Evolutionary conservation across 345 rosid species (phyloP).

Genomic region (Citropsis articulata): DNA sequence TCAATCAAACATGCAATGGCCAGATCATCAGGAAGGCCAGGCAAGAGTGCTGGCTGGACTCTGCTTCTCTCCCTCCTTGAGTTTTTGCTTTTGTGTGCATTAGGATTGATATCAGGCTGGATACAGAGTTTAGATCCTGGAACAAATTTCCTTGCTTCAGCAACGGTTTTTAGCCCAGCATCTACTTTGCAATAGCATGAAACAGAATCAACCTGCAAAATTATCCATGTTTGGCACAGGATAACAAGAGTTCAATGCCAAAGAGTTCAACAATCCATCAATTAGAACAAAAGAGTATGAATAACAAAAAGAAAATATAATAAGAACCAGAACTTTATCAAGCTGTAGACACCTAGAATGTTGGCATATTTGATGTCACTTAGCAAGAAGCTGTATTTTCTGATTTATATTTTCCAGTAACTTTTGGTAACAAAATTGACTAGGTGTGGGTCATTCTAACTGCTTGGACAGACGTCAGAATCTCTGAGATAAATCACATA

Average conservation of each 20-base stretch:
- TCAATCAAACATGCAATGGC: constrained; percentile 87
- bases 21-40: constrained; percentile 96
- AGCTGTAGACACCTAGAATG: too few relatives aligned
- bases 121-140: constrained; percentile 95
- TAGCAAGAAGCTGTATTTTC: too few relatives aligned
- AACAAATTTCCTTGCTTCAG: constrained; percentile 90
- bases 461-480: too few relatives aligned
- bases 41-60: constrained; percentile 78
- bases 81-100: constrained; percentile 78
- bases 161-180: constrained; percentile 84
- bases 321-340: neutral
- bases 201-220: constrained; percentile 88
- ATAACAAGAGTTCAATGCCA: neutral
- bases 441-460: too few relatives aligned
- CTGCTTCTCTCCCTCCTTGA: constrained; percentile 72
- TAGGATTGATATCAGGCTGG: constrained; percentile 90
- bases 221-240: constrained; percentile 6
- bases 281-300: neutral
- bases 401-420: too few relatives aligned
- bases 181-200: constrained; percentile 96
- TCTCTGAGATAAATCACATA: too few relatives aligned
- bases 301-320: neutral
- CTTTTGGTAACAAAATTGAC: too few relatives aligned
- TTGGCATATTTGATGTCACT: too few relatives aligned
- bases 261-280: neutral